A percentile compares a stretch with the other conserved stretches of the same genome.
Conservation (phyloP, 2,329 filamentous ascomycete genomes). For the Aspergillus terreus region DNA sequence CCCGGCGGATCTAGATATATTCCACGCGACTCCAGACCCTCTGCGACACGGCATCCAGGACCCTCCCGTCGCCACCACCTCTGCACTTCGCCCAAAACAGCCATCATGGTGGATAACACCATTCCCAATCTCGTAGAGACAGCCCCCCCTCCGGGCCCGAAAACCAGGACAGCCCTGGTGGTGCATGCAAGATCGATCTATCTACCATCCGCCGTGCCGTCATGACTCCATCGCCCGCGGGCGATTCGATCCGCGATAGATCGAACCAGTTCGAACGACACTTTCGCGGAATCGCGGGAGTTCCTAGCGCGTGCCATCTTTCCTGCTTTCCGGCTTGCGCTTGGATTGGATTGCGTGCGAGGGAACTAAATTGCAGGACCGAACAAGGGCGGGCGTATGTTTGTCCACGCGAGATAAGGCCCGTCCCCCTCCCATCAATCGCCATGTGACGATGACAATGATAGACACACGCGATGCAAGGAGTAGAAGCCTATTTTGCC, state of each 20-base stretch:
- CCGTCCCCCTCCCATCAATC: background rate
- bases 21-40: background rate
- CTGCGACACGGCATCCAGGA: too few species aligned
- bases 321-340: background rate
- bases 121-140: background rate
- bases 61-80: background rate
- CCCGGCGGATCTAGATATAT: background rate
- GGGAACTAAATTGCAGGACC: too few species aligned
- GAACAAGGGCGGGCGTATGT: too few species aligned
- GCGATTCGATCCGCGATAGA: background rate
- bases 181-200: conserved; percentile 8
- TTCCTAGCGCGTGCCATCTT: background rate
- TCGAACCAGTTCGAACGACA: background rate
- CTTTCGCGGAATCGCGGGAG: too few species aligned
- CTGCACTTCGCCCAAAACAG: conserved; percentile 10
- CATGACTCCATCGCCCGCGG: background rate
- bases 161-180: conserved; percentile 7
- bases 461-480: background rate
- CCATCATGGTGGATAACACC: conserved; percentile 2
- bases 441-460: background rate
- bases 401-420: background rate
- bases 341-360: too few species aligned
- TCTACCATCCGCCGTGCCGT: background rate
- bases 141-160: conserved; percentile 1
- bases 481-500: background rate